Conservation (phyloP, 495 filamentous ascomycete genomes). For the Aeminium ludgeri region DNA sequence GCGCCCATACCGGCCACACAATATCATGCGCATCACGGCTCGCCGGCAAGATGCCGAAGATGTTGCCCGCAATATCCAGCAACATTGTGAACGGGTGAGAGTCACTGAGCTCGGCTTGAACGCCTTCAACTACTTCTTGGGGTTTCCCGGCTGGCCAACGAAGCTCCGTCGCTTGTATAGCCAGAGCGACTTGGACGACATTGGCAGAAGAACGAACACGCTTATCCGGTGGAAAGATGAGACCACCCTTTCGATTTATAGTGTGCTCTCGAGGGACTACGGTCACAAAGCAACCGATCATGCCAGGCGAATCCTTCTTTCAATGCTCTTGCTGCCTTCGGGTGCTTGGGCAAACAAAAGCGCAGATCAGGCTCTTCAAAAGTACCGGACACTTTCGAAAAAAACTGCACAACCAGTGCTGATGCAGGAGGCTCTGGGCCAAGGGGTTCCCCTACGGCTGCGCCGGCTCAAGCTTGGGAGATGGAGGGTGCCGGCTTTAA, state of each 20-base stretch:
- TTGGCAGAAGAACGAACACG: background rate
- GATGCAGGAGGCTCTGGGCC: background rate
- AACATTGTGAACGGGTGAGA: background rate
- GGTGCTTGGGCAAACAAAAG: background rate
- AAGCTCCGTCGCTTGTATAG: background rate
- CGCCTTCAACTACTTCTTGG: constrained; percentile 2
- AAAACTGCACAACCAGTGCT: background rate
- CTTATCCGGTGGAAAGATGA: background rate
- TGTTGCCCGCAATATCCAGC: background rate
- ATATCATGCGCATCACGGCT: constrained; percentile 12
- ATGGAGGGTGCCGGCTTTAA: background rate
- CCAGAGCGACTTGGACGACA: too few species aligned
- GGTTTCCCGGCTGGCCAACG: background rate
- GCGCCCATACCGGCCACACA: constrained; percentile 1
- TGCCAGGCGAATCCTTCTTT: background rate
- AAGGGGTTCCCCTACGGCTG: background rate
- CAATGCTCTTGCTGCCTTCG: background rate
- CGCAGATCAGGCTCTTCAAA: background rate
- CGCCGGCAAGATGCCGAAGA: constrained; percentile 8
- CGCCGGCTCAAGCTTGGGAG: background rate
- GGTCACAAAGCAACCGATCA: background rate
- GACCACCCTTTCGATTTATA: background rate
- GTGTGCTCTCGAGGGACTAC: background rate
- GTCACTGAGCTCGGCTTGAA: background rate
- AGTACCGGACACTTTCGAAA: background rate